Conservation (phyloP, 2,329 filamentous ascomycete genomes). For the Lasiodiplodia theobromae region DNA sequence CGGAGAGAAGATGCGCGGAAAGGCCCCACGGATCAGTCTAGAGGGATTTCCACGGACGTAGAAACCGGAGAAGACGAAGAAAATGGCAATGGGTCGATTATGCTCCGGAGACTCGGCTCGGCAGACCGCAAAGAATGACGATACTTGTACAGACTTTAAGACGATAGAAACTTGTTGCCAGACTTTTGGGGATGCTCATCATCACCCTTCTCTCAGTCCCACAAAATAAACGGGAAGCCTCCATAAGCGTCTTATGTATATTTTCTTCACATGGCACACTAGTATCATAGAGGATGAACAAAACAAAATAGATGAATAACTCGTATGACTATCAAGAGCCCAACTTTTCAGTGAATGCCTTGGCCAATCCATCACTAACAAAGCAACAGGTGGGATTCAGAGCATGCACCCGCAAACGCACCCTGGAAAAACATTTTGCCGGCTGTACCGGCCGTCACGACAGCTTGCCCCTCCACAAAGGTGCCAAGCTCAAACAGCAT, state of each 20-base stretch:
- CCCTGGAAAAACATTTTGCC: not conserved
- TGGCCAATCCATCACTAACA: too few species aligned
- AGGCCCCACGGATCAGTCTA: not conserved
- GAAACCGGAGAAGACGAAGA: not conserved
- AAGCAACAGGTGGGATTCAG: too few species aligned
- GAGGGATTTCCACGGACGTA: conserved; percentile 4
- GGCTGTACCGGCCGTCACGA: not conserved
- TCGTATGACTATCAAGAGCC: too few species aligned
- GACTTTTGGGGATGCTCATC: not conserved
- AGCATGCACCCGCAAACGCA: not conserved
- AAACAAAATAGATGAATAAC: too few species aligned
- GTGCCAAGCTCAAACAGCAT: not conserved
- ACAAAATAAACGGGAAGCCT: too few species aligned
- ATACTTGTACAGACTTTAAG: not conserved
- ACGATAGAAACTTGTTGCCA: not conserved
- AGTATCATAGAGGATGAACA: too few species aligned
- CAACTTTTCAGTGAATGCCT: too few species aligned
- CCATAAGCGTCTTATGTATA: too few species aligned
- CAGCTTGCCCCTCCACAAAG: not conserved
- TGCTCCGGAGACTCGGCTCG: not conserved
- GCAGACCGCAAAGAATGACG: not conserved
- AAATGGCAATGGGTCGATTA: not conserved
- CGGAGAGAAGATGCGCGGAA: conserved; percentile 19
- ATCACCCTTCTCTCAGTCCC: not conserved
- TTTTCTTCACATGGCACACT: too few species aligned